A percentile compares a stretch with the other conserved stretches of the same genome.
Evolutionary conservation across 139 green algal species (phyloP).

Genomic region (Eudorina sp.): DNA sequence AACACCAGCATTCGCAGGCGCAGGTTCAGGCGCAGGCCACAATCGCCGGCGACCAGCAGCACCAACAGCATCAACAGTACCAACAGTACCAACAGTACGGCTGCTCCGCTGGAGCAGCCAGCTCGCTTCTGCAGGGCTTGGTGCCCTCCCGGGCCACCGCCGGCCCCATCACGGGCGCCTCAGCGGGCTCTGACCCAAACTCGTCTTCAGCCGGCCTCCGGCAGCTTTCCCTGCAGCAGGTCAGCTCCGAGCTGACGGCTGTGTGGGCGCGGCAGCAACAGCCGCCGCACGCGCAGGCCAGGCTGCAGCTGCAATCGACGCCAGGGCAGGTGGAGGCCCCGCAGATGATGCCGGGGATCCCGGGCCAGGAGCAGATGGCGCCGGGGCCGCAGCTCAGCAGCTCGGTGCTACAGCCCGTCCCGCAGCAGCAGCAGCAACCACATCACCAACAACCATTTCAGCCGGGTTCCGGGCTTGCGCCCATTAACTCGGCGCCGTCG

Average conservation of each 20-base stretch:
- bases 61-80: not conserved
- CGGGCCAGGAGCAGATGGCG: not conserved
- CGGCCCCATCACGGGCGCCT: not conserved
- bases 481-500: not conserved
- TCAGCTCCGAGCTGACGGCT: not conserved
- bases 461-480: not conserved
- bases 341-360: not conserved
- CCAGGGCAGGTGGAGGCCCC: not conserved
- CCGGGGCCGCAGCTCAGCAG: not conserved
- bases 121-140: not conserved
- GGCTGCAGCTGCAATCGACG: not conserved
- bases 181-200: too few relatives aligned
- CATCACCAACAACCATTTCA: not conserved
- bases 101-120: not conserved
- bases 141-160: not conserved
- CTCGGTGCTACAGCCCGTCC: not conserved
- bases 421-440: not conserved
- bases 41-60: not conserved
- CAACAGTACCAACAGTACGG: not conserved
- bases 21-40: too few relatives aligned
- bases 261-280: not conserved
- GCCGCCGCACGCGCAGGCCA: too few relatives aligned
- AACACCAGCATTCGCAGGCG: too few relatives aligned
- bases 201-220: not conserved
- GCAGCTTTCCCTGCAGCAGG: constrained; percentile 25